Conservation (phyloP, 306 rosid genomes). For the Cucurbita maxima region DNA sequence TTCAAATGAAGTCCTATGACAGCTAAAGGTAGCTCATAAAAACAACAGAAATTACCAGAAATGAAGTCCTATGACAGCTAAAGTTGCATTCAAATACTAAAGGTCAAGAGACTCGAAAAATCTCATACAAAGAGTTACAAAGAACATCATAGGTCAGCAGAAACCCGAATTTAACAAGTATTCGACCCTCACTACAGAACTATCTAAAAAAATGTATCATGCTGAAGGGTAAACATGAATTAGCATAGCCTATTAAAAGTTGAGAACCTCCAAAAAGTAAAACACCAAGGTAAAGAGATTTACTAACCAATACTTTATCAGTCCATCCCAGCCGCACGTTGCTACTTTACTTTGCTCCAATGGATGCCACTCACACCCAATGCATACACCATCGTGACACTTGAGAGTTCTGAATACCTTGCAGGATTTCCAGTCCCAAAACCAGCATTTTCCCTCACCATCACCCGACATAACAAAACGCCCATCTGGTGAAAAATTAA, state of each 20-base stretch:
- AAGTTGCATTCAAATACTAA: neutral
- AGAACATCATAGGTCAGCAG: neutral
- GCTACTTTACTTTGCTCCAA: slow-evolving; percentile 95
- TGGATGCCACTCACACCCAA: slow-evolving; percentile 90
- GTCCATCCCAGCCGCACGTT: slow-evolving; percentile 97
- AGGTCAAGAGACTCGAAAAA: neutral
- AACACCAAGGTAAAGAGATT: neutral
- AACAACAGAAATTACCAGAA: neutral
- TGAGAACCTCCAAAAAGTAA: neutral
- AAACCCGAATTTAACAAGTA: neutral
- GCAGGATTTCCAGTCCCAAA: slow-evolving; percentile 99
- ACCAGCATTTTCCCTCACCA: slow-evolving; percentile 96
- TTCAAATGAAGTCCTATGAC: neutral
- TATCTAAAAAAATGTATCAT: neutral
- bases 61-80: no score
- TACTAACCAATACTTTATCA: slow-evolving; percentile 88
- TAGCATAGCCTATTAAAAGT: neutral
- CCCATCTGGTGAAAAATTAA: slow-evolving; percentile 88
- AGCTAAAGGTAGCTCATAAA: neutral
- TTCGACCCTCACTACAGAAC: neutral
- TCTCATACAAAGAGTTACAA: neutral
- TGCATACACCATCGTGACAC: slow-evolving; percentile 91
- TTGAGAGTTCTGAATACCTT: slow-evolving; percentile 86
- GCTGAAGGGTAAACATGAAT: neutral
- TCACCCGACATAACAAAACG: slow-evolving; percentile 93